A percentile compares a stretch with the other conserved stretches of the same genome.
These are phyloP conservation scores for Trichoderma erinaceum DNA, from an alignment of 495 filamentous ascomycete species.

Conservation along the genomic window DNA sequence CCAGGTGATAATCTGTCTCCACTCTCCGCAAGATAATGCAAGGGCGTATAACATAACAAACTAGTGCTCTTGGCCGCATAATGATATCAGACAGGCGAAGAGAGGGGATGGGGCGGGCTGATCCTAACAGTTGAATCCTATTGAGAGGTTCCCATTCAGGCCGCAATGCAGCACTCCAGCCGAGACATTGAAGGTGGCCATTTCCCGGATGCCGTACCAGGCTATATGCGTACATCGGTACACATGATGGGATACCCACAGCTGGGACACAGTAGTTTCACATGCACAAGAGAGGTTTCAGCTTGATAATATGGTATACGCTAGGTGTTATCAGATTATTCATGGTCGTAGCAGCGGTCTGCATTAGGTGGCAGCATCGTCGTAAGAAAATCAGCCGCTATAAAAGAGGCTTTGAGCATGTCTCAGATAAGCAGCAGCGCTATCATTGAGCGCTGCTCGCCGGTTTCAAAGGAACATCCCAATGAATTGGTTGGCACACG, in stretches of 20 bases:
- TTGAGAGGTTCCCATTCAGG: background rate
- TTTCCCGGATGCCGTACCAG: background rate
- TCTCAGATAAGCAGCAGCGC: background rate
- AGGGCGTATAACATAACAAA: background rate
- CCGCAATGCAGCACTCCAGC: background rate
- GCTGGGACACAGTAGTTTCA: constrained; percentile 1
- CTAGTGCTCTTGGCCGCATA: background rate
- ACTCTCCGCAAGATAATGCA: background rate
- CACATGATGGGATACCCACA: background rate
- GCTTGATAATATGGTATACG: background rate
- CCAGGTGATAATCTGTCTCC: background rate
- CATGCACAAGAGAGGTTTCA: background rate
- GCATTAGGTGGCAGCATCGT: background rate
- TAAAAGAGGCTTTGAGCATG: background rate
- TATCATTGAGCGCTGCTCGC: too few species aligned
- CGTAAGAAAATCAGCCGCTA: background rate
- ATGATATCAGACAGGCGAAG: background rate
- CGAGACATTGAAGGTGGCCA: background rate
- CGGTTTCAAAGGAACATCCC: background rate
- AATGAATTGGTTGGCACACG: background rate
- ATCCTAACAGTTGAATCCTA: background rate
- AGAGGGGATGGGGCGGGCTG: background rate
- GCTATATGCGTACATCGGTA: background rate
- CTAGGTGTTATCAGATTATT: too few species aligned
- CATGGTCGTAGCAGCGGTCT: too few species aligned